A percentile compares a stretch with the other conserved stretches of the same genome.
phyloP scores from a whole-genome alignment of 2,329 filamentous ascomycete genomes.

The Endoconidiophora polonica region DNA sequence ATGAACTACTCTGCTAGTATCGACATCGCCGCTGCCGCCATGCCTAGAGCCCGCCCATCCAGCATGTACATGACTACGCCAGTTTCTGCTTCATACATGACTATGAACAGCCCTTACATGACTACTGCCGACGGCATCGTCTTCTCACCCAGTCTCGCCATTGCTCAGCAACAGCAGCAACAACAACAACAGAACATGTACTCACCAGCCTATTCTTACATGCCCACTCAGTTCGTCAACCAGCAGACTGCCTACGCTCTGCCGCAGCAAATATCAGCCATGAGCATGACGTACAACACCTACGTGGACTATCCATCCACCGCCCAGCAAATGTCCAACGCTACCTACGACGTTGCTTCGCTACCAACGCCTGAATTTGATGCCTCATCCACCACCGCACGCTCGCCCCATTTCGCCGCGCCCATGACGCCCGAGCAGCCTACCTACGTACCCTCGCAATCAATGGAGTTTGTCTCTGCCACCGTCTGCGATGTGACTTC shows the following conservation, averaged over 20 bases:
- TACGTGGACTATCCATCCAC: neutral
- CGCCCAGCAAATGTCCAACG: neutral
- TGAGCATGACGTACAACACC: neutral
- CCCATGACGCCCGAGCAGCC: conserved; percentile 5
- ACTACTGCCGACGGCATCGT: conserved; percentile 4
- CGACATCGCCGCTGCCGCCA: neutral
- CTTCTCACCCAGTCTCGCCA: conserved; percentile 8
- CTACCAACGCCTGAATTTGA: conserved; percentile 6
- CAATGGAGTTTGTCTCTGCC: neutral
- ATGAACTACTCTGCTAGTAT: neutral
- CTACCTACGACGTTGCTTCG: conserved; percentile 5
- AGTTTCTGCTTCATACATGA: neutral
- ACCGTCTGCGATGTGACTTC: neutral
- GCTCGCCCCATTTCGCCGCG: conserved; percentile 4
- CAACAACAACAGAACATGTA: conserved; percentile 5
- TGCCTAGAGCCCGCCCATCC: conserved; percentile 5
- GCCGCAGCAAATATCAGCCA: conserved; percentile 1
- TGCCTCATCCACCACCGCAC: neutral
- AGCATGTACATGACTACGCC: conserved; percentile 7
- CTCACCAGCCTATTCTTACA: neutral
- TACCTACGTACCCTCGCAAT: neutral
- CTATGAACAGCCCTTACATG: conserved; percentile 4
- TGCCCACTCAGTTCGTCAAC: neutral
- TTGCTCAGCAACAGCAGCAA: neutral
- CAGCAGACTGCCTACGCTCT: neutral